Base-by-base conservation (phyloP, 2,329 filamentous ascomycete species). In the Aspergillus amoenus region DNA sequence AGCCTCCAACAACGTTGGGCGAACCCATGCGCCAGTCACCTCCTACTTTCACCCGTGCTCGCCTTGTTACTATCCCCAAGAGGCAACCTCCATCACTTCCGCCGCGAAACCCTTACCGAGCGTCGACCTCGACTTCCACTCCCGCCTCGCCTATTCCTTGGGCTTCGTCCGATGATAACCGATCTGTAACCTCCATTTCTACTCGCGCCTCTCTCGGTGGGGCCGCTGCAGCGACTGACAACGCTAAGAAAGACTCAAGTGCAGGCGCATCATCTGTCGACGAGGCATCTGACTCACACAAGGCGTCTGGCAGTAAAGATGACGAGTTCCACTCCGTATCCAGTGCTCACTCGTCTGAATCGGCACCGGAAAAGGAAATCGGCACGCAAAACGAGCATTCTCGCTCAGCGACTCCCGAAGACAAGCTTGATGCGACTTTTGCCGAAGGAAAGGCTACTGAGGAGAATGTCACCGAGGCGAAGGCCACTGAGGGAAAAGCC, bases 31-130 rank as follows among this genome's bases (percentile, higher is more conserved):
- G 85, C 47, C 82, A 84, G 2, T 85, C 21, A 3, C 21, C 88
- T 2, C 85, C 88, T 53, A 82, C 86, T 55, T 85, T 92, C 56
- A 88, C 86, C 40, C 88, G 90, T 68, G 90, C 91, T 22, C 88
- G 88, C 50, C 79, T 97, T 50, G 90, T 97, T 27, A 92, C 86
- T 45, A 96, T 97, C 57, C 86, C 90, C 12, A 95, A 93, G 76
- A 84, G 91, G 37, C 75, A 87, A 1, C 67, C 91, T 1, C 92
- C 93, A 1, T 86, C 89, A 8, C 82, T 96, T 12, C 93, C 93
- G 1, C 82, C 85, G 3, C 82, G 92, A 47, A 96, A 89, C 68
- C 88, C 91, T 15, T 64, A 68, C 9, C 72, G 72, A 52, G 61
- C 56, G 59, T 66, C 60, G 54, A 60, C 24, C 57, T 68, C 55